Percentiles rank a stretch among this genome's conserved stretches.
Evolutionary conservation across 208 protist species (phyloP).

Genomic region (Strigomonas culicis): DNA sequence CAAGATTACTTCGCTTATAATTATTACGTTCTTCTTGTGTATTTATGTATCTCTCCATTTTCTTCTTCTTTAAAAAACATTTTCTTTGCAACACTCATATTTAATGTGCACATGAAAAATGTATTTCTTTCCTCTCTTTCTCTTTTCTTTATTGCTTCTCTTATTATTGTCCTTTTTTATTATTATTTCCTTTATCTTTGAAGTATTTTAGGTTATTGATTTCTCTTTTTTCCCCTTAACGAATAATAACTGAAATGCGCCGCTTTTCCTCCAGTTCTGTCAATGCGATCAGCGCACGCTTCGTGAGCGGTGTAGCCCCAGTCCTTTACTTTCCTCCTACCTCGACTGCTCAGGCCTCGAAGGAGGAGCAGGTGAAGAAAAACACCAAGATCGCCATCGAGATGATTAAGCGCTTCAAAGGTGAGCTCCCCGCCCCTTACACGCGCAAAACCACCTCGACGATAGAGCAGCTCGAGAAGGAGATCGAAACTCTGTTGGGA

Average conservation of each 20-base stretch:
- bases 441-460: conserved; percentile 71
- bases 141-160: background rate
- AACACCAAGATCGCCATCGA: conserved; percentile 91
- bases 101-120: conserved; percentile 1
- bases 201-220: background rate
- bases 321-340: conserved; percentile 80
- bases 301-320: conserved; percentile 77
- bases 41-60: background rate
- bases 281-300: conserved; percentile 45
- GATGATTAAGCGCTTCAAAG: conserved; percentile 88
- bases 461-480: conserved; percentile 86
- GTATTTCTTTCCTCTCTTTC: background rate
- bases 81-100: conserved; percentile 5
- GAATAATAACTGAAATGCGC: conserved; percentile 41
- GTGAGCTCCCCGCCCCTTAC: conserved; percentile 66
- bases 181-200: conserved; percentile 11
- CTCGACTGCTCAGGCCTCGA: conserved; percentile 29
- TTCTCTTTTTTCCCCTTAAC: background rate
- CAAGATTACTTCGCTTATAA: background rate
- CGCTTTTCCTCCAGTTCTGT: conserved; percentile 41
- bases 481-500: conserved; percentile 88
- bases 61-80: background rate
- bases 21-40: background rate
- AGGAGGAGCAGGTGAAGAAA: conserved; percentile 80
- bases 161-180: conserved; percentile 3